phyloP scores from a whole-genome alignment of 208 protist genomes.

The Acanthamoeba castellanii region DNA sequence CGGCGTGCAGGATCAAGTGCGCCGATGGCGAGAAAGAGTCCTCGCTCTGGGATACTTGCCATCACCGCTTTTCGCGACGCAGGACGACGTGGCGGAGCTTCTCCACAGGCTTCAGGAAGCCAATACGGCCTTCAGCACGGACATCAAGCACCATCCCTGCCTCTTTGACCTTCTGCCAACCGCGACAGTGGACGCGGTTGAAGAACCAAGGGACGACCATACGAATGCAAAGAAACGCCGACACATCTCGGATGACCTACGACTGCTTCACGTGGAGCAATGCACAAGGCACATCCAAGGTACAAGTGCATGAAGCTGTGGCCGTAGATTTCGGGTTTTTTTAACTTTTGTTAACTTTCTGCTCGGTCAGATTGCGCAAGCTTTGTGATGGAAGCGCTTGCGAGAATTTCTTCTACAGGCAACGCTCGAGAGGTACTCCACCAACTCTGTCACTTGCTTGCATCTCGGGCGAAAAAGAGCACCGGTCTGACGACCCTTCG shows the following conservation, averaged over 20 bases:
- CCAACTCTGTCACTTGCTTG: background rate
- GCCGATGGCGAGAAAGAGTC: background rate
- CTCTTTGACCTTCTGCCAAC: background rate
- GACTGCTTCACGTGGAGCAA: background rate
- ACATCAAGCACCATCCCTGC: constrained; percentile 12
- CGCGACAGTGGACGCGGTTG: background rate
- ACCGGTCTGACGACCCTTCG: background rate
- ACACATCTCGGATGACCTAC: background rate
- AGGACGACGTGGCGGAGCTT: constrained; percentile 24
- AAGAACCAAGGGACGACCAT: background rate
- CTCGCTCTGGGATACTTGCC: background rate
- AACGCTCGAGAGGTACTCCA: background rate
- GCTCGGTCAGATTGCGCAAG: background rate
- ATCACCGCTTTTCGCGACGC: constrained; percentile 12
- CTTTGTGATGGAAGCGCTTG: background rate
- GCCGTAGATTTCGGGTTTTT: background rate
- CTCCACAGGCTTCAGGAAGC: background rate
- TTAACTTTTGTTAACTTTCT: background rate
- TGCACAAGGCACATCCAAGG: background rate
- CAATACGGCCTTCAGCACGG: constrained; percentile 11
- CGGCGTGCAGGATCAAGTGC: background rate
- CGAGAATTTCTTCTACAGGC: background rate
- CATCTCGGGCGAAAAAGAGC: no score
- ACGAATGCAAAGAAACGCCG: background rate
- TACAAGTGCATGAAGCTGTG: background rate